Evolutionary conservation across 352 stramenopile genomes (phyloP).

Genomic region (Phytophthora sp.): DNA sequence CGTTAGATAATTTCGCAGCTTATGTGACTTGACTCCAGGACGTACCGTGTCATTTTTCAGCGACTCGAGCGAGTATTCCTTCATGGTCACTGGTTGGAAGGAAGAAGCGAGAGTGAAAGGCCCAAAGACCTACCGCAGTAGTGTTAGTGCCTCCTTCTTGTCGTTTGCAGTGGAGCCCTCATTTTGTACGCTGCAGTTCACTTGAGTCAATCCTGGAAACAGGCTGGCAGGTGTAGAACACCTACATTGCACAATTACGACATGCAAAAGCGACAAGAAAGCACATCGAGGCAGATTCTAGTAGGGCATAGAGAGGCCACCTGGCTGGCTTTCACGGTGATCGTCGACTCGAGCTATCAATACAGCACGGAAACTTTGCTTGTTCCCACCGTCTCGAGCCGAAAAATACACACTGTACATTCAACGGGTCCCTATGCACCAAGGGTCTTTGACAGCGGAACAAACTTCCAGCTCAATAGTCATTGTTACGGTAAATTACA

Average conservation of each 20-base stretch:
- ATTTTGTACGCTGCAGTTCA: constrained; percentile 32
- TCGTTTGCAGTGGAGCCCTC: constrained; percentile 19
- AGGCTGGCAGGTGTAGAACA: constrained; percentile 23
- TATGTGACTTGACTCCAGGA: too few relatives aligned
- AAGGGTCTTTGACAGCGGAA: too few relatives aligned
- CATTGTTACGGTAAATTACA: too few relatives aligned
- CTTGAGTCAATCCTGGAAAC: constrained; percentile 32
- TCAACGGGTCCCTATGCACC: too few relatives aligned
- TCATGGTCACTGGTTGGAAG: constrained; percentile 27
- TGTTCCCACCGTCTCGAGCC: constrained; percentile 17
- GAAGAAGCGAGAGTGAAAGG: constrained; percentile 39
- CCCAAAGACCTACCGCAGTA: neutral
- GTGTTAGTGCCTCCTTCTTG: constrained; percentile 16
- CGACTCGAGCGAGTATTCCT: constrained; percentile 35
- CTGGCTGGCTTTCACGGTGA: constrained; percentile 11
- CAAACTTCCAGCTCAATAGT: too few relatives aligned
- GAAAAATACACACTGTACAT: too few relatives aligned
- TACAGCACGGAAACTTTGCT: constrained; percentile 15
- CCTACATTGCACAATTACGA: constrained; percentile 29
- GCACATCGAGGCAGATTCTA: constrained; percentile 28
- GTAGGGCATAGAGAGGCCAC: constrained; percentile 21
- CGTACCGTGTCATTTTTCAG: constrained; percentile 37
- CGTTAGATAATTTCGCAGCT: constrained; percentile 19
- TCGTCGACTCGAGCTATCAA: constrained; percentile 21
- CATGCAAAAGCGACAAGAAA: constrained; percentile 24